phyloP scores from a whole-genome alignment of 1,284 basidiomycete genomes.

The Trichosporon ovoides region DNA sequence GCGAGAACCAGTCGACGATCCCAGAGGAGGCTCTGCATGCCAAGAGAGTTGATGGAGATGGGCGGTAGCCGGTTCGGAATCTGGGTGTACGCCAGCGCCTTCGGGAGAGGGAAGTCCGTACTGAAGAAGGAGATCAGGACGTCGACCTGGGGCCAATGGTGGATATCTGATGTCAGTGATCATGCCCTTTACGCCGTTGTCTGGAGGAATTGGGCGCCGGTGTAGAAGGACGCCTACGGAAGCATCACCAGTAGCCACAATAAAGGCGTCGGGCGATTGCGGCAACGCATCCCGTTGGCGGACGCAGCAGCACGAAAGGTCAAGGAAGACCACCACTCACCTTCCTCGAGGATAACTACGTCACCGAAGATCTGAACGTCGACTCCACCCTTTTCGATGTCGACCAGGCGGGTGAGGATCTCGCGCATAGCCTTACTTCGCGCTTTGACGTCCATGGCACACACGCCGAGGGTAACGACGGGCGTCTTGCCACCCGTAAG shows the following conservation, averaged over 20 bases:
- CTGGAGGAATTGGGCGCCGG: too few relatives aligned
- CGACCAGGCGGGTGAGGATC: slow-evolving; percentile 81
- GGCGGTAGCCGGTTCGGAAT: slow-evolving; percentile 65
- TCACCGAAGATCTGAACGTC: slow-evolving; percentile 98
- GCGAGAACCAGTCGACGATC: slow-evolving; percentile 89
- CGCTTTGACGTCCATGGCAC: slow-evolving; percentile 95
- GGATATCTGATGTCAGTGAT: slow-evolving; percentile 61
- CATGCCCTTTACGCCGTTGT: too few relatives aligned
- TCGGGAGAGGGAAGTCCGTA: slow-evolving; percentile 94
- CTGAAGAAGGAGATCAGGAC: slow-evolving; percentile 99
- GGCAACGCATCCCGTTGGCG: too few relatives aligned
- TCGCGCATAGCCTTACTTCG: slow-evolving; percentile 92
- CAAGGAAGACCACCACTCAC: slow-evolving; percentile 48
- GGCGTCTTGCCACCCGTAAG: slow-evolving; percentile 17
- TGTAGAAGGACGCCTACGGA: too few relatives aligned
- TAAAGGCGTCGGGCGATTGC: too few relatives aligned
- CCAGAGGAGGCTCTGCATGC: slow-evolving; percentile 90
- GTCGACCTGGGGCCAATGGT: slow-evolving; percentile 95
- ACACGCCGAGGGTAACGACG: slow-evolving; percentile 67
- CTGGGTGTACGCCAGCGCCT: slow-evolving; percentile 91
- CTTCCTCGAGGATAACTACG: slow-evolving; percentile 94
- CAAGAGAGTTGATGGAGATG: slow-evolving; percentile 92
- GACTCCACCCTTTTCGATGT: slow-evolving; percentile 73
- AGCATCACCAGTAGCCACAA: too few relatives aligned
- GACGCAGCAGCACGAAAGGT: neutral